Evolutionary conservation across 1,284 basidiomycete genomes (phyloP).

Genomic region (Ceratobasidium sp.): DNA sequence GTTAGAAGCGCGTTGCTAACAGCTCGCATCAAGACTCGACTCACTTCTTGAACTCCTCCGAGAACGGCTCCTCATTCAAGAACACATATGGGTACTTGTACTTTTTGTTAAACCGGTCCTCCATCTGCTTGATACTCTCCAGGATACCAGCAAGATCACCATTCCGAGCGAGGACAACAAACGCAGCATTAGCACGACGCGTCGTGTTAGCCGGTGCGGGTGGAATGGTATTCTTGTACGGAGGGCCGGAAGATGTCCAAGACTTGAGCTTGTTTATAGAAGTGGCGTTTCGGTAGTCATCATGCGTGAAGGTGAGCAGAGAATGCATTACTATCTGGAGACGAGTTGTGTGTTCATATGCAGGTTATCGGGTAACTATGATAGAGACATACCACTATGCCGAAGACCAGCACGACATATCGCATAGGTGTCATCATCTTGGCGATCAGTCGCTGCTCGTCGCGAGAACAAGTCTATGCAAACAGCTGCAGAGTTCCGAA

Average conservation of each 20-base stretch:
- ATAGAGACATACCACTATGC: slow-evolving; percentile 65
- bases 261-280: slow-evolving; percentile 49
- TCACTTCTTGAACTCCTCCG: slow-evolving; percentile 79
- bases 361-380: background rate
- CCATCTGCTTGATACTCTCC: slow-evolving; percentile 78
- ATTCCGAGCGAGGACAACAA: slow-evolving; percentile 88
- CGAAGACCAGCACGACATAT: slow-evolving; percentile 73
- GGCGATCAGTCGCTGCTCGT: too few relatives aligned
- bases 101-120: slow-evolving; percentile 86
- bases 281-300: slow-evolving; percentile 55
- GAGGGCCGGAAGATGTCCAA: slow-evolving; percentile 26
- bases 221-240: slow-evolving; percentile 43
- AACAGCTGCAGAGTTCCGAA: too few relatives aligned
- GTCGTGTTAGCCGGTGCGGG: slow-evolving; percentile 40
- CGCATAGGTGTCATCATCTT: slow-evolving; percentile 72
- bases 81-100: slow-evolving; percentile 88
- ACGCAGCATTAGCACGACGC: slow-evolving; percentile 82
- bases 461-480: too few relatives aligned
- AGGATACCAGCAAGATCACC: slow-evolving; percentile 78
- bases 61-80: slow-evolving; percentile 83
- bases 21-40: background rate
- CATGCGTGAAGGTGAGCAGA: slow-evolving; percentile 55
- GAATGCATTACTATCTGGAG: slow-evolving; percentile 54
- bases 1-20: background rate
- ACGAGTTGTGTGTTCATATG: background rate